A percentile compares a stretch with the other conserved stretches of the same genome.
Evolutionary conservation across 176 grass and related monocot species (phyloP).

Genomic region (sorghum (Sorghum bicolor)): DNA sequence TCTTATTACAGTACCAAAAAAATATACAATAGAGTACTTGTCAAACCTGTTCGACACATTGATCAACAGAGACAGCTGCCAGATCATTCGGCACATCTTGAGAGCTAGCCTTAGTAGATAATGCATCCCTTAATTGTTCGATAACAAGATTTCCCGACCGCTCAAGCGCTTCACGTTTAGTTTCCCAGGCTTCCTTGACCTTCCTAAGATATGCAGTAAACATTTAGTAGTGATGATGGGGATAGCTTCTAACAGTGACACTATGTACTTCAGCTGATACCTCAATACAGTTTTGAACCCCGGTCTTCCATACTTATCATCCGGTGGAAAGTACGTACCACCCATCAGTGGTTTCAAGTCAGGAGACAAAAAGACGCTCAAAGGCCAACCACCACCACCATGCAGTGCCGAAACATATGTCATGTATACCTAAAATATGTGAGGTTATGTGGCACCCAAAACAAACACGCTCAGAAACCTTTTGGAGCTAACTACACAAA

Average conservation of each 20-base stretch:
- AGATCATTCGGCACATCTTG: constrained; percentile 62
- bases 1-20: not conserved
- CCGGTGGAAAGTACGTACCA: constrained; percentile 95
- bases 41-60: constrained; percentile 79
- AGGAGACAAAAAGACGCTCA: constrained; percentile 88
- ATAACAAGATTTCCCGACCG: constrained; percentile 54
- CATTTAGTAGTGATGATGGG: not conserved
- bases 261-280: constrained; percentile 27
- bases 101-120: constrained; percentile 62
- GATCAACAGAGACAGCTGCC: constrained; percentile 51
- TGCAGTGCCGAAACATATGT: constrained; percentile 85
- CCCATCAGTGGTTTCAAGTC: constrained; percentile 90
- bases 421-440: constrained; percentile 83
- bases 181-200: constrained; percentile 94
- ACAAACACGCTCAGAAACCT: not conserved
- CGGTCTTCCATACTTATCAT: constrained; percentile 83
- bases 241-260: constrained; percentile 8
- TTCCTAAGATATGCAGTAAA: constrained; percentile 41
- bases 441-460: not conserved
- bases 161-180: constrained; percentile 77
- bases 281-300: constrained; percentile 97
- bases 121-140: constrained; percentile 76
- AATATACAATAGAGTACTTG: constrained; percentile 7
- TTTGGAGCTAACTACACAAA: not conserved
- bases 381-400: constrained; percentile 90